Conservation (phyloP, 2,329 filamentous ascomycete species). For the Seiridium unicorne region DNA sequence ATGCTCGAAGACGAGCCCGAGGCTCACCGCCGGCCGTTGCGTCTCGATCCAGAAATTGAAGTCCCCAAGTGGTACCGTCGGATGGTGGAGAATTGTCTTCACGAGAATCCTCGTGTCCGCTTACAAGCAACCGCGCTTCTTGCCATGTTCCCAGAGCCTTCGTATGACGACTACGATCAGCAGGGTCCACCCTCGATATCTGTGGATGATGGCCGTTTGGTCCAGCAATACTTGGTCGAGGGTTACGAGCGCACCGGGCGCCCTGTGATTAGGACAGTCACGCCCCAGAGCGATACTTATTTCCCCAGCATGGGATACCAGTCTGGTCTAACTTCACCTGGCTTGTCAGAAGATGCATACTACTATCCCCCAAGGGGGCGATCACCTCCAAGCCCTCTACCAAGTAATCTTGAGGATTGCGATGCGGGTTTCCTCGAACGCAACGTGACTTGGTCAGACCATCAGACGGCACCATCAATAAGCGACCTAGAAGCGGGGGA, state of each 20-base stretch:
- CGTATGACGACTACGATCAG: constrained; percentile 22
- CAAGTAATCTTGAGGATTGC: constrained; percentile 38
- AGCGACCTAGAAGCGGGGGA: constrained; percentile 15
- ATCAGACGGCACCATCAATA: constrained; percentile 10
- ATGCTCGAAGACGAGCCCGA: constrained; percentile 90
- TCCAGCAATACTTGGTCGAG: constrained; percentile 37
- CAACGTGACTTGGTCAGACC: constrained; percentile 19
- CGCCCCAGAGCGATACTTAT: constrained; percentile 43
- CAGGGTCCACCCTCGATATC: constrained; percentile 32
- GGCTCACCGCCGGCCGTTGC: constrained; percentile 68
- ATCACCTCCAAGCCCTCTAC: constrained; percentile 51
- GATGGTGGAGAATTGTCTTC: constrained; percentile 75
- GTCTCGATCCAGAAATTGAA: constrained; percentile 53
- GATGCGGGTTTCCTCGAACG: constrained; percentile 23
- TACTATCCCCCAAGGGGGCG: constrained; percentile 49
- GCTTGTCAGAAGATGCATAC: constrained; percentile 37
- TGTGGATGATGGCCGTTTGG: constrained; percentile 37
- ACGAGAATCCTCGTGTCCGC: constrained; percentile 68
- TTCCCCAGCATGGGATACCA: constrained; percentile 33
- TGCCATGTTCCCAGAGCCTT: constrained; percentile 58
- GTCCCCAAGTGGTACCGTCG: constrained; percentile 78
- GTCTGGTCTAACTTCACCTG: constrained; percentile 29
- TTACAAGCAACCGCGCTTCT: constrained; percentile 73
- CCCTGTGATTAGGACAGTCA: constrained; percentile 37
- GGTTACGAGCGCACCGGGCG: constrained; percentile 30